Base-by-base conservation (phyloP, 2,329 filamentous ascomycete genomes). In the Knufia fluminis region DNA sequence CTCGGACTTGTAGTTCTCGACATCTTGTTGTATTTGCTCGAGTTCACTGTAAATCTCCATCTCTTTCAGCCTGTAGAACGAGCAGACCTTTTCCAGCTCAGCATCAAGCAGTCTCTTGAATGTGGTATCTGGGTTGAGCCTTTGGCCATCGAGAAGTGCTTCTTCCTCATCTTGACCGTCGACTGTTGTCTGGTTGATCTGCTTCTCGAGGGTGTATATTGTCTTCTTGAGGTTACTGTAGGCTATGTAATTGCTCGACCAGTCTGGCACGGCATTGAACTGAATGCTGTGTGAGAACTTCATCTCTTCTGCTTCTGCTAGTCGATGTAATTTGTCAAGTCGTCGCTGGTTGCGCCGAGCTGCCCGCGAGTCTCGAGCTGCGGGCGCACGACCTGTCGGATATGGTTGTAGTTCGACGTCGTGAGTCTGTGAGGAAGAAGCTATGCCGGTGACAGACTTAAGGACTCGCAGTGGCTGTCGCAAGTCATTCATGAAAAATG, bases 201-300 rank as follows among this genome's bases (percentile, higher is more conserved):
- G 79, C 67, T 94, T 94, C 72, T 98, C 92, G 57, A 98, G 85
- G 54, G 86, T 82, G 70, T 97, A 98, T 61, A 98, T 97, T 51
- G 96, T 78, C 75, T 98, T 98, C 76, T 98, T 98, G 60, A 98
- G 78, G 64, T 96, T 97, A 72, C 90, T 96, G 70, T 98, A 98
- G 53, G 90, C 86, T 64, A 98, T 94, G 69, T 98, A 98, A 69
- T 97, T 82, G 62, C 83, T 90, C 73, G 88, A 96, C 92, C 92
- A 98, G 70, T 98, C 92, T n/a, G 92, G 92, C 60, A 98, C 92
- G 56, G 92, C 90, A 73, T 98, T 98, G 73, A 98, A 98, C 75
- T 98, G 92, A 61, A 98, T 84, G 70, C 91, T 97, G 68, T 98
- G 92, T 16, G 91, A 97, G 76, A 98, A 98, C 83, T 97, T 97